Evolutionary conservation across 1,284 basidiomycete species (phyloP).

Genomic region (Lentinus polychrous): DNA sequence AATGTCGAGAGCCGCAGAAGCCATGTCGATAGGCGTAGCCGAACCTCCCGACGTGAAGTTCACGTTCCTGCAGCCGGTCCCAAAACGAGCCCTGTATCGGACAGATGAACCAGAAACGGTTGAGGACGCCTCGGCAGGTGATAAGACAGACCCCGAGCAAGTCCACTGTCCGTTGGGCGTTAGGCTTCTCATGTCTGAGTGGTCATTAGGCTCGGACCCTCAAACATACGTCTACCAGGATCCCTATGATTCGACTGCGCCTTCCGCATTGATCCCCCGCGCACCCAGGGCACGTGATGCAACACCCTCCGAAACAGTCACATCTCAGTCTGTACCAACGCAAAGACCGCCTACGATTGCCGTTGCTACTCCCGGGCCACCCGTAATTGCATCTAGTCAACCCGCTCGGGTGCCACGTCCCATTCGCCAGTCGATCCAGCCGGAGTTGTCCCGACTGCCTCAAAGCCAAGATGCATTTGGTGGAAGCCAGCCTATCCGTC

Average conservation of each 20-base stretch:
- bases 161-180: conserved; percentile 43
- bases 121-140: not conserved
- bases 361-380: conserved; percentile 8
- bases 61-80: conserved; percentile 50
- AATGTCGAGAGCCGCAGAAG: conserved; percentile 41
- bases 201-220: conserved; percentile 51
- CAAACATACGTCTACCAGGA: conserved; percentile 45
- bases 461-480: conserved; percentile 1
- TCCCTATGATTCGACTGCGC: conserved; percentile 38
- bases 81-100: conserved; percentile 21
- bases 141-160: conserved; percentile 11
- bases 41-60: conserved; percentile 51
- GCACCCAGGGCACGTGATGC: not conserved
- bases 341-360: conserved; percentile 31
- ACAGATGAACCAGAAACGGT: conserved; percentile 8
- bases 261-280: conserved; percentile 1
- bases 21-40: conserved; percentile 41
- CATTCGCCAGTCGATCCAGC: conserved; percentile 23
- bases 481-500: not conserved
- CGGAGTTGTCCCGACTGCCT: conserved; percentile 10
- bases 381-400: conserved; percentile 9
- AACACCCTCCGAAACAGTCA: not conserved
- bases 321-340: conserved; percentile 23
- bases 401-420: conserved; percentile 28
- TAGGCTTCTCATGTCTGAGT: conserved; percentile 57